A percentile compares a stretch with the other conserved stretches of the same genome.
phyloP scores from a whole-genome alignment of 2,329 filamentous ascomycete genomes.

The Helotiales sp. region DNA sequence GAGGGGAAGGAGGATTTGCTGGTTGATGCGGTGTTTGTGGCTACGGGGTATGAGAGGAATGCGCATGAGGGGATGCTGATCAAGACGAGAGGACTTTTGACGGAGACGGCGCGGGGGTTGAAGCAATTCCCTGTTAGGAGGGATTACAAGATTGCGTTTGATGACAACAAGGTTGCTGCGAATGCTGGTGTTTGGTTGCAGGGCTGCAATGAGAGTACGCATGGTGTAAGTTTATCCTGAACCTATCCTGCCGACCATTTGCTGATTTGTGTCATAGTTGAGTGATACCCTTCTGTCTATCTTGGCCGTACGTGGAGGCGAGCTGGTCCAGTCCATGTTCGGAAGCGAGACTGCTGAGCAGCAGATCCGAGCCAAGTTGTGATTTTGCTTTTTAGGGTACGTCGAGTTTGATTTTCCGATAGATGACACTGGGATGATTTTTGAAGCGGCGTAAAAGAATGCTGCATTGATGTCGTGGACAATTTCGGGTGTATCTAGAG shows the following conservation, averaged over 20 bases:
- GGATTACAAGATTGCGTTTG: slow-evolving; percentile 79
- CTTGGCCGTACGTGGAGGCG: slow-evolving; percentile 74
- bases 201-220: slow-evolving; percentile 89
- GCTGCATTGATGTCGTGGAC: not conserved
- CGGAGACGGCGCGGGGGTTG: slow-evolving; percentile 55
- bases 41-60: slow-evolving; percentile 83
- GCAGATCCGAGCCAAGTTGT: slow-evolving; percentile 12
- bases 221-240: slow-evolving; percentile 72
- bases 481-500: not conserved
- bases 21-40: slow-evolving; percentile 80
- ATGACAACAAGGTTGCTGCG: slow-evolving; percentile 66
- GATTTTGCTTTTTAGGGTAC: not conserved
- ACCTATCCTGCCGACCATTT: not conserved
- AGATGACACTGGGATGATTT: not conserved
- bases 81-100: slow-evolving; percentile 68
- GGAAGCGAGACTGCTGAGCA: slow-evolving; percentile 39
- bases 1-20: slow-evolving; percentile 53
- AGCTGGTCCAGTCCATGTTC: slow-evolving; percentile 80
- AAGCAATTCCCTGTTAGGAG: slow-evolving; percentile 70
- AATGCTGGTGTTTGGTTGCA: slow-evolving; percentile 87
- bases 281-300: slow-evolving; percentile 84
- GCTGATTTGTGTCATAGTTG: slow-evolving; percentile 53
- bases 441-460: slow-evolving; percentile 1
- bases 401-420: not conserved
- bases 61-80: slow-evolving; percentile 79